Evolutionary conservation across 371 early-diverging fungal genomes (phyloP).

Genomic region (Mortierella sp.): DNA sequence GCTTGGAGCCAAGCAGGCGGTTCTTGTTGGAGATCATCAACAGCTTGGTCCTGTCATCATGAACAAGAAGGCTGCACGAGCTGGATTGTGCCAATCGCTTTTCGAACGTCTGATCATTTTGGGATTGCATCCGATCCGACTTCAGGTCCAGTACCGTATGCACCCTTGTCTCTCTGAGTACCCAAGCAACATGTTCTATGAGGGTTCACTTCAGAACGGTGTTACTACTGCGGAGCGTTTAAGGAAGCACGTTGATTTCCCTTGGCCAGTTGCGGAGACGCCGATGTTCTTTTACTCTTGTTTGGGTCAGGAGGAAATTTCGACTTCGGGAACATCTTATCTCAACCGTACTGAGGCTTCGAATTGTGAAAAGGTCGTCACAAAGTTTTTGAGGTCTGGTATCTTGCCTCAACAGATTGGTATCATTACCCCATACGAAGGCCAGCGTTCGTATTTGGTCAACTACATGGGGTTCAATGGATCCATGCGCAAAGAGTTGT

Average conservation of each 20-base stretch:
- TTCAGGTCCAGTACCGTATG: constrained; percentile 99
- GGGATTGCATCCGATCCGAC: constrained; percentile 92
- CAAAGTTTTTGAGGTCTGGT: constrained; percentile 90
- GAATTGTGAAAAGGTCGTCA: constrained; percentile 95
- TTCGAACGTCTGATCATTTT: constrained; percentile 97
- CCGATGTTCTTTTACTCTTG: constrained; percentile 98
- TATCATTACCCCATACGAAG: constrained; percentile 99
- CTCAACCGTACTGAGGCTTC: constrained; percentile 93
- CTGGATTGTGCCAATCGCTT: constrained; percentile 95
- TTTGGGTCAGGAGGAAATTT: constrained; percentile 96
- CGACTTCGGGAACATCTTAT: constrained; percentile 96
- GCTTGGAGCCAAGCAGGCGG: constrained; percentile 93
- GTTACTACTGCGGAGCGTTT: constrained; percentile 92
- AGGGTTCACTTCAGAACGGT: constrained; percentile 96
- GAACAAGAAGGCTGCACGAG: constrained; percentile 95
- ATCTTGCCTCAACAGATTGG: constrained; percentile 95
- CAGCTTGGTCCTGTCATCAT: constrained; percentile 98
- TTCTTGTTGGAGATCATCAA: constrained; percentile 99
- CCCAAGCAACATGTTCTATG: constrained; percentile 99
- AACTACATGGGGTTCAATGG: constrained; percentile 96
- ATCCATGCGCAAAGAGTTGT: constrained; percentile 87
- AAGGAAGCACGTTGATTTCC: constrained; percentile 90
- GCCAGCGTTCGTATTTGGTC: constrained; percentile 95
- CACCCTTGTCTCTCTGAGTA: constrained; percentile 98
- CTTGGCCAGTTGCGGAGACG: constrained; percentile 92